Evolutionary conservation across 441 rosid genomes (phyloP).

Genomic region (Eruca vesicaria): DNA sequence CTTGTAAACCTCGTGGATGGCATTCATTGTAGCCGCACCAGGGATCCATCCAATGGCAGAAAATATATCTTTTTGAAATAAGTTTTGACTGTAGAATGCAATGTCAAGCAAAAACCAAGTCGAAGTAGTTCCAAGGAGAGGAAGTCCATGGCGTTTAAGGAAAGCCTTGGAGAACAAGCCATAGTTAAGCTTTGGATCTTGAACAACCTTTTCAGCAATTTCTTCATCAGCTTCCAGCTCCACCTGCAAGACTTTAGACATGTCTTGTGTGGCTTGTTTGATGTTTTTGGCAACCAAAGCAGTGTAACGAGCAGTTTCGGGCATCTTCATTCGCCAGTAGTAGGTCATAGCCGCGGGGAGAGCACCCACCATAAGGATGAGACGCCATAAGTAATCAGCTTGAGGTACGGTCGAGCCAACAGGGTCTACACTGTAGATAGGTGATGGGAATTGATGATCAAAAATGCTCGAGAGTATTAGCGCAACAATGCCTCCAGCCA

Average conservation of each 20-base stretch:
- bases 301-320: constrained; percentile 62
- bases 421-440: not conserved
- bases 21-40: constrained; percentile 39
- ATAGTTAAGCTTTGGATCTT: constrained; percentile 25
- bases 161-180: constrained; percentile 54
- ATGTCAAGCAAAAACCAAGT: constrained; percentile 63
- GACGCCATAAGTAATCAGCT: constrained; percentile 61
- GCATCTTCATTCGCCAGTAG: constrained; percentile 64
- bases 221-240: constrained; percentile 43
- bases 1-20: constrained; percentile 43
- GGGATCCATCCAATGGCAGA: constrained; percentile 52
- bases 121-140: constrained; percentile 44
- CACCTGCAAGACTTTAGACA: constrained; percentile 54
- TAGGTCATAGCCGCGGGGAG: constrained; percentile 49
- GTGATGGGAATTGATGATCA: constrained; percentile 35
- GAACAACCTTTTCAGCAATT: constrained; percentile 4
- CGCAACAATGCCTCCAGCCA: constrained; percentile 51
- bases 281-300: constrained; percentile 59
- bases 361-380: constrained; percentile 52
- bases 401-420: constrained; percentile 37
- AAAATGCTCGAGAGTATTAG: constrained; percentile 33
- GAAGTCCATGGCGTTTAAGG: constrained; percentile 48
- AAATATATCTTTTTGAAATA: constrained; percentile 57
- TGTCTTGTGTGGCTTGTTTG: constrained; percentile 54
- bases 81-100: constrained; percentile 54